Evolutionary conservation across 768 basidiomycete species (phyloP), one percentile per base, ranked within the genome.

Genomic region (Pholiota conissans): DNA sequence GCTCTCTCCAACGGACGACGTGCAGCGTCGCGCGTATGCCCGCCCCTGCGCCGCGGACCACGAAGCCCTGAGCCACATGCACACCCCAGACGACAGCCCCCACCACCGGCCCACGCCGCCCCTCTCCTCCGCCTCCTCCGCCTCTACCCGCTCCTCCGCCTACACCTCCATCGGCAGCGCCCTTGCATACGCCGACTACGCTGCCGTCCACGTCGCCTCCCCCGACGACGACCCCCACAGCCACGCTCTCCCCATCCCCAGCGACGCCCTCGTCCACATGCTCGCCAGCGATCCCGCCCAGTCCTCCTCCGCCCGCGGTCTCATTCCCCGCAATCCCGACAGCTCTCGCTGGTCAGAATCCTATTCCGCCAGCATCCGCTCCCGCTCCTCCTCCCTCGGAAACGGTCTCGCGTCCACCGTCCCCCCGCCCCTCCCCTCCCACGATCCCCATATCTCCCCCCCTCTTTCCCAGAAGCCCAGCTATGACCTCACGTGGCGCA

Each of bases 401-500:
- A 79, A 82, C 65, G 76, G 64, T 63, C 67, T 67, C 53, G 68
- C 71, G 65, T 64, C 77, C 16, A 59, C 57, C 20, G 61, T 57
- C 18, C 66, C 66, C 49, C 76, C 79, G 34, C 61, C 27, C 64
- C 66, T 52, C 75, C 79, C 42, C 83, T 85, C 55, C 66, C 62
- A 61, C 59, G 67, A 39, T 56, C 51, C 59, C 22, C 45, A 57
- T 57, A 50, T 57, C 32, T 50, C 65, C 30, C 62, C 63, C 8
- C 57, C 58, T 14, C 63, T 63, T 61, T 61, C 74, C 18, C 81
- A 85, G 63, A 86, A 87, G 65, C 83, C 84, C n/a, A 89, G 87
- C 67, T 89, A 86, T 68, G 90, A 92, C 66, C 76, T 86, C 71
- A 82, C 79, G 45, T 92, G 90, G 90, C 85, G 86, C 65, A 70